Percentiles rank a stretch among this genome's conserved stretches.
These are phyloP conservation scores for Diaporthe citri DNA, from an alignment of 2,329 filamentous ascomycete species.

Conservation along the genomic window DNA sequence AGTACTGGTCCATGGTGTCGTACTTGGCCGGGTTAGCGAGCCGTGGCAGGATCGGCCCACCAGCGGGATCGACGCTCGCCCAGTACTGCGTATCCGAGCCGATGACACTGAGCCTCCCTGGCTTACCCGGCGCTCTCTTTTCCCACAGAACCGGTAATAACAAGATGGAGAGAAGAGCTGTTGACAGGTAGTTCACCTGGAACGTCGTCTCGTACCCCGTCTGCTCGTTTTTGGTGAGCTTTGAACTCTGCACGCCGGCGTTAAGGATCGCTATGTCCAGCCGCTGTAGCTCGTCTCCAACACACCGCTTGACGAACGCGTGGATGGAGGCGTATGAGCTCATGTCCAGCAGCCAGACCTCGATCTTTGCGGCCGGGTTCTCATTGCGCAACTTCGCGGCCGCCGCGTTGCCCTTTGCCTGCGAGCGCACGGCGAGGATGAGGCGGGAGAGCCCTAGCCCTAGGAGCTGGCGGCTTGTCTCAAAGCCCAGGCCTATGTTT, in stretches of 20 bases:
- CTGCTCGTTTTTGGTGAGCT: background rate
- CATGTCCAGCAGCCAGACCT: slow-evolving; percentile 36
- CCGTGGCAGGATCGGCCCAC: slow-evolving; percentile 1
- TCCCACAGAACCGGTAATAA: slow-evolving; percentile 12
- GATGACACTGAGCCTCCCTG: background rate
- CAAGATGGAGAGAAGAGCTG: slow-evolving; percentile 4
- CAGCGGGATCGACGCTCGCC: background rate
- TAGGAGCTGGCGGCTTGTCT: slow-evolving; percentile 40
- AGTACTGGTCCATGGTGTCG: background rate
- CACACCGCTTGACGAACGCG: background rate
- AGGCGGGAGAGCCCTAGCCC: slow-evolving; percentile 34
- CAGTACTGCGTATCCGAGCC: slow-evolving; percentile 14
- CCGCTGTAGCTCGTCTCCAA: background rate
- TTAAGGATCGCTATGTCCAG: slow-evolving; percentile 29
- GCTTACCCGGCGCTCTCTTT: slow-evolving; percentile 1
- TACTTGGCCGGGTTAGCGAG: background rate
- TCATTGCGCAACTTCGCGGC: slow-evolving; percentile 34
- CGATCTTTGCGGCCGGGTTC: slow-evolving; percentile 15
- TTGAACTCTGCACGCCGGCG: background rate
- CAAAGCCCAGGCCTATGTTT: slow-evolving; percentile 39
- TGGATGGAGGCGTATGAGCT: slow-evolving; percentile 16
- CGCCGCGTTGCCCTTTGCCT: slow-evolving; percentile 36
- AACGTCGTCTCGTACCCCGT: slow-evolving; percentile 24
- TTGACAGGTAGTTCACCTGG: slow-evolving; percentile 30
- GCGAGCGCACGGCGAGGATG: slow-evolving; percentile 41